Base-by-base conservation (phyloP, 1,284 basidiomycete genomes). In the Trichosporon sp. region DNA sequence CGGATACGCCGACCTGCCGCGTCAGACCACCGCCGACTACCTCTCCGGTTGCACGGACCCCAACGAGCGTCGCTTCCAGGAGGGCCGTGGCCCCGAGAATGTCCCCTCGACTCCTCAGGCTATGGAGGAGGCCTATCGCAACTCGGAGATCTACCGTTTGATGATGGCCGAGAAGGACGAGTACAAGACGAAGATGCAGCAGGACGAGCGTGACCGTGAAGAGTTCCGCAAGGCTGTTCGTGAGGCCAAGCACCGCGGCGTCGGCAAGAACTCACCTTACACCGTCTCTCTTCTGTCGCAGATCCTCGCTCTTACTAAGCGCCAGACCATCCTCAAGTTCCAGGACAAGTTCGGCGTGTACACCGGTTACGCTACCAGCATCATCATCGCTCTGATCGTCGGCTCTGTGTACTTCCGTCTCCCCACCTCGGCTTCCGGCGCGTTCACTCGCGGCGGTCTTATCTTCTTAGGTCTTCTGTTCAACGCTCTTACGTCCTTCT, bases 401-500 rank as follows among this genome's bases (percentile, higher is more conserved):
- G 92, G 92, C 34, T 87, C 85, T 19, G 86, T 88, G 14, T 94
- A 86, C 81, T 86, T 87, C 71, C 85, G 89, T 61, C 84, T 90
- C 32, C 89, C 90, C 3, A 71, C 84, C 16, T 88, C 89, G 0
- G 86, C 91, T 8, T 84, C 85, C 36, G 92, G 92, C 37, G 90
- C 89, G 0, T 95, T 95, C 81, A 92, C 91, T 21, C 86, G 92
- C 68, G 92, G 91, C 31, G 87, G 90, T 79, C 86, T 91, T 49
- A 86, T 95, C 61, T 94, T 94, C 78, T 77, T 84, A 59, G 87
- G 87, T 58, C 81, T 93, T 65, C 79, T 94, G 31, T 88, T 89
- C 29, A 88, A 87, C 61, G 74, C 77, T 52, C 71, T 78, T 19
- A 78, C 77, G 4, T 76, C 77, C 23, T 78, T 78, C 77, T 86